phyloP scores from a whole-genome alignment of 768 basidiomycete species.

The Jaapia argillacea region DNA sequence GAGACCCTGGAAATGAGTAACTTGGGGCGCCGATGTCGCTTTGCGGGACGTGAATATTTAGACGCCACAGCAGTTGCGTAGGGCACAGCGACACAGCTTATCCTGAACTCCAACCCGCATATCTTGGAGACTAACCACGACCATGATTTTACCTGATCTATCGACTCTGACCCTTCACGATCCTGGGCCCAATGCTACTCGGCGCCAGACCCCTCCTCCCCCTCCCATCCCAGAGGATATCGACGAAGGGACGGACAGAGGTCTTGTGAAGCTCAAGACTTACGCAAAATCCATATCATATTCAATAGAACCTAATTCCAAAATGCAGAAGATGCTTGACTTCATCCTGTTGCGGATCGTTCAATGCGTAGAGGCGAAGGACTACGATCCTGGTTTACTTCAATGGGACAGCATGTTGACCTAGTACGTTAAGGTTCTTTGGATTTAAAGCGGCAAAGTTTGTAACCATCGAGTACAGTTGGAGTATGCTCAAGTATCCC shows the following conservation, averaged over 20 bases:
- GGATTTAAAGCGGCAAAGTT: not conserved
- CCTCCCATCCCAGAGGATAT: conserved; percentile 22
- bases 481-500: conserved; percentile 79
- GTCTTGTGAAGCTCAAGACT: conserved; percentile 47
- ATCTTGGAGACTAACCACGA: too few species aligned
- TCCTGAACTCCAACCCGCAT: too few species aligned
- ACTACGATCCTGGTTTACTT: conserved; percentile 71
- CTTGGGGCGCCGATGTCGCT: too few species aligned
- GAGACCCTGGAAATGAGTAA: too few species aligned
- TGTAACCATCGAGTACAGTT: conserved; percentile 30
- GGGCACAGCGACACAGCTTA: too few species aligned
- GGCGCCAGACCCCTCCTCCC: too few species aligned
- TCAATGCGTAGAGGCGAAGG: conserved; percentile 70
- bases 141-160: conserved; percentile 25
- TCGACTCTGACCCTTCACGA: conserved; percentile 23
- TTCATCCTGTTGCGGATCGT: conserved; percentile 57
- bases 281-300: conserved; percentile 68
- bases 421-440: conserved; percentile 38
- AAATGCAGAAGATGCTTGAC: conserved; percentile 69
- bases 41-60: too few species aligned
- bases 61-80: too few species aligned
- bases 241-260: conserved; percentile 29
- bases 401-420: conserved; percentile 75
- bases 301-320: conserved; percentile 62
- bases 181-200: too few species aligned